Evolutionary conservation across 306 rosid species (phyloP).

Genomic region (Phaseolus lunatus): DNA sequence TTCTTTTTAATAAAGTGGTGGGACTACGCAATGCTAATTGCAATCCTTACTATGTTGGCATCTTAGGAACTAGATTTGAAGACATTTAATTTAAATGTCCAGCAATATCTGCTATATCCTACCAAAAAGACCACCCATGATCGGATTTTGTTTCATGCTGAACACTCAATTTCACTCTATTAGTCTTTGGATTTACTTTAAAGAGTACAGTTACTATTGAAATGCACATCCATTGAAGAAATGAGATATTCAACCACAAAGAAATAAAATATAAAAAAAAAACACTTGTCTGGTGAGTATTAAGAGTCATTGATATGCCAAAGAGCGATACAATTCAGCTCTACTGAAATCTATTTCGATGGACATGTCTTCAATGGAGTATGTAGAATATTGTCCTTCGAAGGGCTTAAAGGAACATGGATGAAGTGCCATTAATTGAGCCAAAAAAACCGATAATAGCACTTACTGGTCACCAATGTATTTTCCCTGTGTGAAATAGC

Average conservation of each 20-base stretch:
- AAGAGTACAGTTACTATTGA: conserved; percentile 1
- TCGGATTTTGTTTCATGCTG: conserved; percentile 22
- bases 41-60: no score
- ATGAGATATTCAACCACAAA: neutral
- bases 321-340: conserved; percentile 11
- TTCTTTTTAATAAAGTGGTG: no score
- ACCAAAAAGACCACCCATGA: conserved; percentile 12
- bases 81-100: conserved; percentile 3
- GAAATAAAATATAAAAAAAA: neutral
- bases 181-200: conserved; percentile 4
- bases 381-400: neutral
- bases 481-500: conserved; percentile 89
- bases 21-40: no score
- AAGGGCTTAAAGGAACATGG: conserved; percentile 6
- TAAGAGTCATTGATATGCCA: conserved; percentile 1
- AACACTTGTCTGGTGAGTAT: neutral
- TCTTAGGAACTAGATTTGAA: conserved; percentile 27
- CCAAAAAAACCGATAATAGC: neutral
- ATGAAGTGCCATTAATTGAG: neutral
- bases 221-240: conserved; percentile 1
- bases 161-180: conserved; percentile 22
- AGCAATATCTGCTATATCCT: conserved; percentile 10
- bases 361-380: neutral
- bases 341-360: conserved; percentile 14
- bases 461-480: conserved; percentile 85